Evolutionary conservation across 306 rosid genomes (phyloP).

Genomic region (Glycine tomentella): DNA sequence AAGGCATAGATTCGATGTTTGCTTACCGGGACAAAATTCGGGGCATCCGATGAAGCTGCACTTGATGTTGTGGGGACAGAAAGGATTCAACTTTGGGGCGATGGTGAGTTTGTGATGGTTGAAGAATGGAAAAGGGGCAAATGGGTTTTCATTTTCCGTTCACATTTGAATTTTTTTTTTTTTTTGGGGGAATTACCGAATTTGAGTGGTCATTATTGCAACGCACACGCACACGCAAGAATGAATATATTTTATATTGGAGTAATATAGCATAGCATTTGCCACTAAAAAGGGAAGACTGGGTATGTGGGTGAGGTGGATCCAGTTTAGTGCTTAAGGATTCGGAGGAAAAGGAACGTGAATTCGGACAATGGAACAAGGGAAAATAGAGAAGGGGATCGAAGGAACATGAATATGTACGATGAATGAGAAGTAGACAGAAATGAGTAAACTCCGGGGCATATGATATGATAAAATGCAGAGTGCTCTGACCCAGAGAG

Average conservation of each 20-base stretch:
- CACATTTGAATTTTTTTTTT: background rate
- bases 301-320: background rate
- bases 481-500: no score
- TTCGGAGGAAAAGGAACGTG: background rate
- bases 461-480: no score
- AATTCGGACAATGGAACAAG: background rate
- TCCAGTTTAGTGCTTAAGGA: background rate
- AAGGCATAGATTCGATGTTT: conserved; percentile 38
- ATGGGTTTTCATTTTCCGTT: conserved; percentile 33
- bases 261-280: background rate
- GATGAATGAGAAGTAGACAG: no score
- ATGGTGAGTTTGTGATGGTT: background rate
- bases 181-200: background rate
- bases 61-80: conserved; percentile 37
- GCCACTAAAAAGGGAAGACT: background rate
- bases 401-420: no score
- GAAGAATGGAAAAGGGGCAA: conserved; percentile 14
- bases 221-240: background rate
- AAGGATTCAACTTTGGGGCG: conserved; percentile 31
- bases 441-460: no score
- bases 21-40: conserved; percentile 58
- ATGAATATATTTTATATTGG: background rate
- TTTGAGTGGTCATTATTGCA: conserved; percentile 9
- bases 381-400: no score
- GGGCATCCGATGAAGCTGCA: conserved; percentile 47